Evolutionary conservation across 345 rosid species (phyloP).

Genomic region (Linum lewisii): DNA sequence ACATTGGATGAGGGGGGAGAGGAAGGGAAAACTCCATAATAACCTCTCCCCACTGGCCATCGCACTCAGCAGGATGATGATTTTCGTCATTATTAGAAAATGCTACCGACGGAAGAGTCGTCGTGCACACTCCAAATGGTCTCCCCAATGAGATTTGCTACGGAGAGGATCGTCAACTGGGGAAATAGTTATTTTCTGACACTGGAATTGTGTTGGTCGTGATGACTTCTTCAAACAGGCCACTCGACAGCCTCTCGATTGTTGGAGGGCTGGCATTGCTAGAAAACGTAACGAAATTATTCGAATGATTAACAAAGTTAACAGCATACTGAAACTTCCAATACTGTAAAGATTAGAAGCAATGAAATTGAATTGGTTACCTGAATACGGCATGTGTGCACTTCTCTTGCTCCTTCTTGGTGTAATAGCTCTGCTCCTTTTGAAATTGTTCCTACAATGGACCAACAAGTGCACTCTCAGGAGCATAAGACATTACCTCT

Average conservation of each 20-base stretch:
- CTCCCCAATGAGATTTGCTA: conserved; percentile 92
- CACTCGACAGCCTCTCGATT: conserved; percentile 82
- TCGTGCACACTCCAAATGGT: conserved; percentile 98
- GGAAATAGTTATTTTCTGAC: conserved; percentile 74
- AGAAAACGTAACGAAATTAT: background rate
- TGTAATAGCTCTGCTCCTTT: conserved; percentile 23
- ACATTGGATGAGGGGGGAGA: too few relatives aligned
- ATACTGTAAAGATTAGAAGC: background rate
- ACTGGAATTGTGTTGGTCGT: conserved; percentile 91
- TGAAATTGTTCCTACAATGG: conserved; percentile 13
- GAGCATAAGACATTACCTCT: too few relatives aligned
- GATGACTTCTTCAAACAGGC: conserved; percentile 92
- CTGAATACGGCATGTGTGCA: conserved; percentile 25
- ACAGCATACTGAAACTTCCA: background rate
- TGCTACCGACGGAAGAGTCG: conserved; percentile 77
- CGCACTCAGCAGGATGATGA: background rate
- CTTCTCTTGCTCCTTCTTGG: conserved; percentile 26
- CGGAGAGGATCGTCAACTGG: conserved; percentile 83
- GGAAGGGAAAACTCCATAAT: too few relatives aligned
- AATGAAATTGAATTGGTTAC: background rate
- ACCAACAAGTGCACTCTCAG: background rate
- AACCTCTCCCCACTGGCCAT: too few relatives aligned
- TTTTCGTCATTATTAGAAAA: conserved; percentile 11
- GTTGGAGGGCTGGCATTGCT: conserved; percentile 67
- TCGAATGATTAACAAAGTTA: too few relatives aligned